phyloP scores from a whole-genome alignment of 192 early-diverging fungal species.

The Dispira simplex region DNA sequence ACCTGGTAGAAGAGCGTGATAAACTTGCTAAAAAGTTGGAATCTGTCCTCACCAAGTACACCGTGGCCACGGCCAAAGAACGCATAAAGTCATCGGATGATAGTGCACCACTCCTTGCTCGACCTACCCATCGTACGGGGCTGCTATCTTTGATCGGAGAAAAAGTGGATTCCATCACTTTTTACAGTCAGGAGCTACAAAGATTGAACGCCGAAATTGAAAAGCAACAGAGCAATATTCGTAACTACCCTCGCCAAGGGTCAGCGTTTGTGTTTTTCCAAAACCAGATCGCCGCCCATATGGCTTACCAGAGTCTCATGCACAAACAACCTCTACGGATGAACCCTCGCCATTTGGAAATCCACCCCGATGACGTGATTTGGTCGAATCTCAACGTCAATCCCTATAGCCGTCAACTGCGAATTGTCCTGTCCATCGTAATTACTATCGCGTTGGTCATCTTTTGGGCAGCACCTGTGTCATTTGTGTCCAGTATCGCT shows the following conservation, averaged over 20 bases:
- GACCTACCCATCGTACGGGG: slow-evolving; percentile 36
- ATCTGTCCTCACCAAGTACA: slow-evolving; percentile 28
- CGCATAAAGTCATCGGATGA: slow-evolving; percentile 15
- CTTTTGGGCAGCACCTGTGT: slow-evolving; percentile 59
- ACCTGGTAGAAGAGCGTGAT: slow-evolving; percentile 31
- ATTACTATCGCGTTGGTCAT: slow-evolving; percentile 39
- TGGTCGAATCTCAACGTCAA: slow-evolving; percentile 61
- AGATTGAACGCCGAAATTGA: slow-evolving; percentile 32
- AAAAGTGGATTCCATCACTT: slow-evolving; percentile 47
- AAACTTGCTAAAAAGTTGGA: slow-evolving; percentile 32
- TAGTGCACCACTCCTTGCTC: slow-evolving; percentile 11
- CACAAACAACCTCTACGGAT: slow-evolving; percentile 44
- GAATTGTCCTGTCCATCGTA: slow-evolving; percentile 33
- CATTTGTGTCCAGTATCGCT: slow-evolving; percentile 35
- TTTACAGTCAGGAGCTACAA: slow-evolving; percentile 22
- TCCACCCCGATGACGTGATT: slow-evolving; percentile 58
- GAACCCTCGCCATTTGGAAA: slow-evolving; percentile 42
- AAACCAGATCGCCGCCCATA: slow-evolving; percentile 55
- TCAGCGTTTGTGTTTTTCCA: slow-evolving; percentile 78
- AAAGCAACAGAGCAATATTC: slow-evolving; percentile 15
- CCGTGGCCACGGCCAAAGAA: slow-evolving; percentile 21
- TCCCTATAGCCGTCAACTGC: slow-evolving; percentile 31
- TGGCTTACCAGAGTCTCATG: slow-evolving; percentile 51
- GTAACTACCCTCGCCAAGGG: slow-evolving; percentile 22
- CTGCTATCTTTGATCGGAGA: slow-evolving; percentile 31